These are phyloP conservation scores for Orbilia ellipsospora DNA, from an alignment of 2,329 filamentous ascomycete species.

Conservation along the genomic window DNA sequence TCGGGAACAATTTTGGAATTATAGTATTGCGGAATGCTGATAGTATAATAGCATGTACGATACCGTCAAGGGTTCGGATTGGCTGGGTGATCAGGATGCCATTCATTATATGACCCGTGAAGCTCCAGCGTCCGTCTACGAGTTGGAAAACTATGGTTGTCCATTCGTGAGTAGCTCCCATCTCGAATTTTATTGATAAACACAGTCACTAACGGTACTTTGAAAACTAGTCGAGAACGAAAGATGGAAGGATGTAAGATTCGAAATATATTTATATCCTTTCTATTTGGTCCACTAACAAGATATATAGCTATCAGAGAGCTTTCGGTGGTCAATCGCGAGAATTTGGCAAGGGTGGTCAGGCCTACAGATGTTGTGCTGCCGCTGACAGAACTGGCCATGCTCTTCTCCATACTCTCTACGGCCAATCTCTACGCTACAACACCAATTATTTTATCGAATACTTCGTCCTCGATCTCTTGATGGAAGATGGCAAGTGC, in stretches of 20 bases:
- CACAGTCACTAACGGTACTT: no score
- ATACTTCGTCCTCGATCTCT: slow-evolving; percentile 95
- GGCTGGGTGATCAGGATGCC: slow-evolving; percentile 95
- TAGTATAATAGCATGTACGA: slow-evolving; percentile 78
- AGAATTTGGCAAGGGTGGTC: slow-evolving; percentile 94
- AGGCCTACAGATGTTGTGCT: slow-evolving; percentile 96
- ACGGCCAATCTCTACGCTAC: slow-evolving; percentile 94
- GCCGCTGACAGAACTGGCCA: slow-evolving; percentile 96
- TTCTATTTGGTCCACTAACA: slow-evolving; percentile 28
- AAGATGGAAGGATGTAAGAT: slow-evolving; percentile 89
- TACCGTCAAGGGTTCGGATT: slow-evolving; percentile 96
- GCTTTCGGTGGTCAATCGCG: slow-evolving; percentile 98
- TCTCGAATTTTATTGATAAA: no score
- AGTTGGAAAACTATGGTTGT: slow-evolving; percentile 97
- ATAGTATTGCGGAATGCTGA: slow-evolving; percentile 12
- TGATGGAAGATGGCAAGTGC: slow-evolving; percentile 98
- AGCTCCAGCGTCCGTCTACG: slow-evolving; percentile 88
- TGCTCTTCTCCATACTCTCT: slow-evolving; percentile 96
- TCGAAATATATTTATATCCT: slow-evolving; percentile 51
- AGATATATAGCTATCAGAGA: slow-evolving; percentile 80
- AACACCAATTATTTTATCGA: slow-evolving; percentile 99
- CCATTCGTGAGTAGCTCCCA: slow-evolving; percentile 71
- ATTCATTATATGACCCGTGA: slow-evolving; percentile 99
- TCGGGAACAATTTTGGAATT: neutral
- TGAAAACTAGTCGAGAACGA: slow-evolving; percentile 75